Base-by-base conservation (phyloP, 225 moss, liverwort and hornwort genomes). In the Antitrichia curtipendula region DNA sequence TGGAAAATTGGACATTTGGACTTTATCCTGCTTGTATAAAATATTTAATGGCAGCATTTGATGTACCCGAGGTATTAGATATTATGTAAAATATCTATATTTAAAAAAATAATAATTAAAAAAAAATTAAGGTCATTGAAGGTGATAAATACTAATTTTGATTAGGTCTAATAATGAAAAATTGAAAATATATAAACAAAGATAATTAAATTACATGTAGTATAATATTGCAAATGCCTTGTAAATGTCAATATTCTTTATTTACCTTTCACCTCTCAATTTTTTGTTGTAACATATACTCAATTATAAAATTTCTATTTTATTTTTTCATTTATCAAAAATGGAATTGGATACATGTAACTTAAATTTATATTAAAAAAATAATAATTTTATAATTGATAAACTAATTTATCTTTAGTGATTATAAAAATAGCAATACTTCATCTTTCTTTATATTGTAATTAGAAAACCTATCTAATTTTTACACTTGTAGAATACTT, bases 41-140 rank as follows among this genome's bases (percentile, higher is more conserved):
- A 78, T 93, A 94, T 40, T 91, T 94, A 38, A 94, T 94, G 94
- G 90, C 94, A 28, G 86, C 90, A 43, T 94, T 94, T 87, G 94
- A 94, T 90, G 93, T 93, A 19, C 94, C 94, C 1, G 94, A 94
- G 91, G 94, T 94, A 64, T 2, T 25, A 0, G 34, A 83, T 36
- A n/a, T 13, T 18, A 47, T 23, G 1, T 45, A 8, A 34, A 9
- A 81, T 12, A 17, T 1, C 5, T 38, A 22, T 16, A 13, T 40
- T 6, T 21, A 29, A 2, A 69, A 8, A 45, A 8, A 45, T 45
- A 45, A 10, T 60, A 1, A 27, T n/a, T 7, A 19, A 50, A 61
- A 23, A 61, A 2, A 56, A 7, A 7, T n/a, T 6, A 16, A 54
- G 1, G 4, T 2, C 6, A 24, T 25, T 16, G 10, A 77, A 0